Conservation (phyloP, 805 yeast genomes). For the Saturnispora sekii region DNA sequence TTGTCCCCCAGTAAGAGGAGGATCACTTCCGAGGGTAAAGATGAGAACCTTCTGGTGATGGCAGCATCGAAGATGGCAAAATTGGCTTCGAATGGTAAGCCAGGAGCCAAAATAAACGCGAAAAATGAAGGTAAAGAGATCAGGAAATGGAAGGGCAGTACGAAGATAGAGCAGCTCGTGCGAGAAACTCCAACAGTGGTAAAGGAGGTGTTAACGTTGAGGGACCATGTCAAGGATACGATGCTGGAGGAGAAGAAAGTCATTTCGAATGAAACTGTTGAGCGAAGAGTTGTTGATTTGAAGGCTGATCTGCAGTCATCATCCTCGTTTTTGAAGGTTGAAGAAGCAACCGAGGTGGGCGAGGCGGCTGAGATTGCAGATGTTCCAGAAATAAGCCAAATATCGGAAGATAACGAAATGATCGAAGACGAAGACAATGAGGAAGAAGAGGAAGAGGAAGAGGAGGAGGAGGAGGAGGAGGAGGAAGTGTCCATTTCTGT, state of each 20-base stretch:
- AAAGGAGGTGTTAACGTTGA: too few relatives aligned
- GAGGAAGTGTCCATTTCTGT: constrained; percentile 17
- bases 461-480: constrained; percentile 4
- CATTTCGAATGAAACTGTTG: too few relatives aligned
- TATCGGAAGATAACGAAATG: neutral
- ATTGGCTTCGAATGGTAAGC: neutral
- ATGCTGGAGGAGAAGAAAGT: too few relatives aligned
- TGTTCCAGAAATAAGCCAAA: neutral
- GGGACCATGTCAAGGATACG: too few relatives aligned
- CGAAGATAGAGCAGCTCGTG: too few relatives aligned
- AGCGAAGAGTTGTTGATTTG: too few relatives aligned
- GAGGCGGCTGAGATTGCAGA: neutral
- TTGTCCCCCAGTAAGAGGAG: neutral
- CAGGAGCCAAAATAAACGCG: neutral
- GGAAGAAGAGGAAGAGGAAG: neutral
- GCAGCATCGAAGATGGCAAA: neutral
- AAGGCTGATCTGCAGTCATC: neutral
- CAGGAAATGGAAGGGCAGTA: too few relatives aligned
- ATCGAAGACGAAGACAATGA: neutral
- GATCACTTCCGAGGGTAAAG: neutral
- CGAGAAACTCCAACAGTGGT: too few relatives aligned
- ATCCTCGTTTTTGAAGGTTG: neutral
- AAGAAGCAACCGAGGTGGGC: neutral
- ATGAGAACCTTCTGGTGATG: neutral
- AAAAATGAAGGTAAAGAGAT: too few relatives aligned